Evolutionary conservation across 495 filamentous ascomycete genomes (phyloP).

Genomic region (Penicillium lividum): DNA sequence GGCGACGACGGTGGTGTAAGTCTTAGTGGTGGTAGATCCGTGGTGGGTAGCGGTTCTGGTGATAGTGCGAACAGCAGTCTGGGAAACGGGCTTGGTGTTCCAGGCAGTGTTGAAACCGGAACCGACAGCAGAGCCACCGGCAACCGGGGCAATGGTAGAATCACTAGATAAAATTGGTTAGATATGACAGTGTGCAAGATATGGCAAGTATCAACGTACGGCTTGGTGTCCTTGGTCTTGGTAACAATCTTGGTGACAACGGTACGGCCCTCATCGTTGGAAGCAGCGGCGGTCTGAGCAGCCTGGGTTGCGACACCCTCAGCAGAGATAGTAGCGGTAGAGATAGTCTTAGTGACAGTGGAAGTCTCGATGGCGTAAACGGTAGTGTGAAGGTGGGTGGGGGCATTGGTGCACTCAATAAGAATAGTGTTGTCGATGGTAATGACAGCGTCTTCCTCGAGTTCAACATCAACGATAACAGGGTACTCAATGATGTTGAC

Average conservation of each 20-base stretch:
- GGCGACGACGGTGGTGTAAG: slow-evolving; percentile 3
- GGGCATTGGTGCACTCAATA: slow-evolving; percentile 21
- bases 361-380: slow-evolving; percentile 15
- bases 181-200: background rate
- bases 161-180: too few species aligned
- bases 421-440: slow-evolving; percentile 21
- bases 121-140: slow-evolving; percentile 19
- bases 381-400: slow-evolving; percentile 22
- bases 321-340: slow-evolving; percentile 17
- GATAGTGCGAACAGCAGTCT: slow-evolving; percentile 13
- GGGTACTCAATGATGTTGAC: slow-evolving; percentile 22
- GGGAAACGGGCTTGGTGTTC: slow-evolving; percentile 16
- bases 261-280: slow-evolving; percentile 9
- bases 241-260: slow-evolving; percentile 15
- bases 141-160: slow-evolving; percentile 7
- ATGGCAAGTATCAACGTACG: slow-evolving; percentile 8
- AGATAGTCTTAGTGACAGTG: slow-evolving; percentile 22
- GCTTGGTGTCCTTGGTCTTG: slow-evolving; percentile 9
- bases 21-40: slow-evolving; percentile 8
- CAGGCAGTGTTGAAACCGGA: slow-evolving; percentile 19
- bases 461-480: slow-evolving; percentile 18
- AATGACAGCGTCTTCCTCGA: slow-evolving; percentile 18
- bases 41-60: slow-evolving; percentile 7
- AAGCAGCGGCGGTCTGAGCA: slow-evolving; percentile 3
- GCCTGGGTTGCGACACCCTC: slow-evolving; percentile 5